Percentiles rank a stretch among this genome's conserved stretches.
Conservation (phyloP, 345 rosid genomes). For the Sapria himalayana region DNA sequence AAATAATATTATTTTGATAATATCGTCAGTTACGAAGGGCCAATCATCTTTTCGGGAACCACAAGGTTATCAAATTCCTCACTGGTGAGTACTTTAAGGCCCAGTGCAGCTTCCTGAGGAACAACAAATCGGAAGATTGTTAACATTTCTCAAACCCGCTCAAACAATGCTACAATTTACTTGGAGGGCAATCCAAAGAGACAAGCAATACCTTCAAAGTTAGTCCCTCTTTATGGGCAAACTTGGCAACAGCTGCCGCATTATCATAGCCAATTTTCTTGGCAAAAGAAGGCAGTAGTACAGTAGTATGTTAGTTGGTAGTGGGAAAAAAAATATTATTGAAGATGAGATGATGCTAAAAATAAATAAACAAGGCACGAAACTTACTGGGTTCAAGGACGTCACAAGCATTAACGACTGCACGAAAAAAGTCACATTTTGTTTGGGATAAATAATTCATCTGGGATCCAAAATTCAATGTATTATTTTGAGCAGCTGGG, state of each 20-base stretch:
- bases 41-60: slow-evolving; percentile 91
- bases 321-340: not conserved
- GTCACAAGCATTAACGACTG: slow-evolving; percentile 98
- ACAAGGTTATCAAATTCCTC: slow-evolving; percentile 85
- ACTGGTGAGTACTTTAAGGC: slow-evolving; percentile 42
- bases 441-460: no score
- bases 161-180: no score
- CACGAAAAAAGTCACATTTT: slow-evolving; percentile 14
- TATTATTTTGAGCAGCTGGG: not conserved
- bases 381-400: slow-evolving; percentile 84
- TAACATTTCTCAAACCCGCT: no score
- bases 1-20: not conserved
- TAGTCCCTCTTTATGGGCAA: slow-evolving; percentile 83
- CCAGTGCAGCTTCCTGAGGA: slow-evolving; percentile 63
- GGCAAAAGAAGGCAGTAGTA: slow-evolving; percentile 5
- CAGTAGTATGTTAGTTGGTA: slow-evolving; percentile 3
- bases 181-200: no score
- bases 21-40: slow-evolving; percentile 42
- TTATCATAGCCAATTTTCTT: slow-evolving; percentile 95
- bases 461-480: not conserved
- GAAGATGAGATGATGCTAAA: not conserved
- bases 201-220: slow-evolving; percentile 52
- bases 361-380: slow-evolving; percentile 6
- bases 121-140: not conserved
- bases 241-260: slow-evolving; percentile 97